A percentile compares a stretch with the other conserved stretches of the same genome.
Evolutionary conservation across 2,329 filamentous ascomycete genomes (phyloP).

Genomic region (Colletotrichum karsti): DNA sequence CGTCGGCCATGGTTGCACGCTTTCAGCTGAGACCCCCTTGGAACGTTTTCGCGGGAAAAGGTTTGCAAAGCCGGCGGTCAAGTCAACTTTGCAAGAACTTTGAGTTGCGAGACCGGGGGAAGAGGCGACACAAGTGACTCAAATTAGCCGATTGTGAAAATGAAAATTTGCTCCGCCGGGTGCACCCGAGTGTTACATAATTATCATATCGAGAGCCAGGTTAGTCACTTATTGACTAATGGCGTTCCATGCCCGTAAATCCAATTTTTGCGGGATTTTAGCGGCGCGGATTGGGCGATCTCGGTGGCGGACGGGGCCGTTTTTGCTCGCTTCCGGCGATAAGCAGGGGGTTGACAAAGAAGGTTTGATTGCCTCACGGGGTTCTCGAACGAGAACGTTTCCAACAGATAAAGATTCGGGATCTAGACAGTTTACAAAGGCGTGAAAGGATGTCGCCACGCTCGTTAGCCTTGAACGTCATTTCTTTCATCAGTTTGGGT

Average conservation of each 20-base stretch:
- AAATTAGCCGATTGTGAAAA: not conserved
- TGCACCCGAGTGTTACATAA: slow-evolving; percentile 4
- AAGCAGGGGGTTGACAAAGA: not conserved
- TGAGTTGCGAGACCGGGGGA: not conserved
- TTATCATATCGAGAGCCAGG: not conserved
- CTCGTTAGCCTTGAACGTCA: too few relatives aligned
- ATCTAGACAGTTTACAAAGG: too few relatives aligned
- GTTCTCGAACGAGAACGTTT: not conserved
- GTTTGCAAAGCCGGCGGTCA: not conserved
- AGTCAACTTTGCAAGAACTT: not conserved
- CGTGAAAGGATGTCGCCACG: too few relatives aligned
- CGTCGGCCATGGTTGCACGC: not conserved
- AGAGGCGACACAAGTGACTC: not conserved
- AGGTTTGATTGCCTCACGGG: not conserved
- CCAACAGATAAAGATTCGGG: too few relatives aligned
- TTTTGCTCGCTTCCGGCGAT: not conserved
- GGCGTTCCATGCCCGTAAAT: not conserved
- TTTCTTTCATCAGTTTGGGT: too few relatives aligned
- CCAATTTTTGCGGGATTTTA: not conserved
- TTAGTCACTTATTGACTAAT: not conserved
- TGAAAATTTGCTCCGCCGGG: not conserved
- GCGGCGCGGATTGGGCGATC: not conserved
- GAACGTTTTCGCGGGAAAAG: not conserved
- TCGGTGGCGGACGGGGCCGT: not conserved
- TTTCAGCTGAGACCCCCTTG: not conserved